A percentile compares a stretch with the other conserved stretches of the same genome.
phyloP scores from a whole-genome alignment of 2,329 filamentous ascomycete genomes.

The Arachnomyces sp. region DNA sequence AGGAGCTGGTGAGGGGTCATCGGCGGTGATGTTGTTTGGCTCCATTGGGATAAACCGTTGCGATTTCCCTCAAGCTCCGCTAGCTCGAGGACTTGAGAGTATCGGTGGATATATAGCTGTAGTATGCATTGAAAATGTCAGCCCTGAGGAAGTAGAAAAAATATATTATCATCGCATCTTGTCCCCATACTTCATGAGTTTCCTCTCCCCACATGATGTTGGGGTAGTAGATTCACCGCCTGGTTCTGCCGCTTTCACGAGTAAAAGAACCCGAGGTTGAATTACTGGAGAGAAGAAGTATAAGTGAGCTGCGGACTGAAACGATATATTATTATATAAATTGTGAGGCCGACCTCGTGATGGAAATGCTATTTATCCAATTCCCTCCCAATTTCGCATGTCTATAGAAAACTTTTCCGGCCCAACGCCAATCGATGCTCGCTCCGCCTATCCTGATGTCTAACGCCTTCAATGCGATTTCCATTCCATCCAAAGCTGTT shows the following conservation, averaged over 20 bases:
- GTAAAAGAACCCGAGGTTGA: background rate
- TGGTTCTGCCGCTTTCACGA: no score
- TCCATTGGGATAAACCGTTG: no score
- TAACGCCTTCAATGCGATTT: background rate
- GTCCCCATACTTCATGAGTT: no score
- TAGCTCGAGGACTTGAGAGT: no score
- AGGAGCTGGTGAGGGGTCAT: slow-evolving; percentile 2
- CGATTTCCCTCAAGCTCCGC: no score
- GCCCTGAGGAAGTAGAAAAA: no score
- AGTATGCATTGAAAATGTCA: no score
- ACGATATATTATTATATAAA: slow-evolving; percentile 1
- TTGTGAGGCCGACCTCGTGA: background rate
- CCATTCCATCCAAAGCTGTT: slow-evolving; percentile 5
- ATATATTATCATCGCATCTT: no score
- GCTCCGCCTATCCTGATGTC: background rate
- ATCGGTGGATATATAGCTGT: no score
- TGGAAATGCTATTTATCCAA: background rate
- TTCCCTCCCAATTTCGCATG: background rate
- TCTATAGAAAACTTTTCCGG: background rate
- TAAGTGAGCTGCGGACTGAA: background rate
- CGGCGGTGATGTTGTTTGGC: slow-evolving; percentile 5
- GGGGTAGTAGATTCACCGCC: no score
- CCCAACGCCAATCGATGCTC: slow-evolving; percentile 2
- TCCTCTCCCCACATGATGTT: no score
- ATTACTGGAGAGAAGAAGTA: background rate